Evolutionary conservation across 306 rosid species (phyloP).

Genomic region (Myrica gale): DNA sequence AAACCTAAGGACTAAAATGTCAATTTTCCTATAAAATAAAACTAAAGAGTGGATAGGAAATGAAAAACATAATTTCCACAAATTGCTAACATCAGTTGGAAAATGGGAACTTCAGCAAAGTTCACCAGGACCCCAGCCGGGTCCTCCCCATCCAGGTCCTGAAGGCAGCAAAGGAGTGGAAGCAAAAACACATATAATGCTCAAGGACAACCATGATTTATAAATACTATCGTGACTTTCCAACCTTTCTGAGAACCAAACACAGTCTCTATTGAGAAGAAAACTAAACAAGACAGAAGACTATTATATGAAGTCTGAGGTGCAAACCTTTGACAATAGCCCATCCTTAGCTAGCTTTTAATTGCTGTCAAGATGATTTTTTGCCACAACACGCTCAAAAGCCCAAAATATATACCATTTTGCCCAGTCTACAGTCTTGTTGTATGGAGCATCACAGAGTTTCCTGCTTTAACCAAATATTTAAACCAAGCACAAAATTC

Average conservation of each 20-base stretch:
- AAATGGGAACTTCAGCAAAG: background rate
- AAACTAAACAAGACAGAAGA: conserved; percentile 8
- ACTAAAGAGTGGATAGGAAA: conserved; percentile 8
- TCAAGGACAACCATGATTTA: background rate
- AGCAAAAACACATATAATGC: background rate
- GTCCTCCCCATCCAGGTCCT: too few relatives aligned
- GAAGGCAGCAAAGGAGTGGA: background rate
- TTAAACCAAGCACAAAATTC: conserved; percentile 45
- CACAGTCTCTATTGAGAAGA: conserved; percentile 8
- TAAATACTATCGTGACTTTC: background rate
- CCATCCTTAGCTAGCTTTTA: conserved; percentile 87
- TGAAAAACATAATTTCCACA: background rate
- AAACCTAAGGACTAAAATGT: too few relatives aligned
- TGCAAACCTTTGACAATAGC: conserved; percentile 81
- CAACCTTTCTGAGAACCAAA: conserved; percentile 4
- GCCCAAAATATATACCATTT: conserved; percentile 99
- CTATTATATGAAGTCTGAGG: conserved; percentile 24
- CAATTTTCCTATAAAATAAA: background rate
- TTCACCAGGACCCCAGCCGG: too few relatives aligned
- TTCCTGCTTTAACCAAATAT: conserved; percentile 60
- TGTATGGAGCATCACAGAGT: conserved; percentile 83
- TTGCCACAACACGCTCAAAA: conserved; percentile 91
- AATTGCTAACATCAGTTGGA: conserved; percentile 6
- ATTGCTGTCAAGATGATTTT: conserved; percentile 86
- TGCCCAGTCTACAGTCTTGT: conserved; percentile 95